Percentiles rank a stretch among this genome's conserved stretches.
phyloP scores from a whole-genome alignment of 2,329 filamentous ascomycete genomes.

The Fusarium sp. region DNA sequence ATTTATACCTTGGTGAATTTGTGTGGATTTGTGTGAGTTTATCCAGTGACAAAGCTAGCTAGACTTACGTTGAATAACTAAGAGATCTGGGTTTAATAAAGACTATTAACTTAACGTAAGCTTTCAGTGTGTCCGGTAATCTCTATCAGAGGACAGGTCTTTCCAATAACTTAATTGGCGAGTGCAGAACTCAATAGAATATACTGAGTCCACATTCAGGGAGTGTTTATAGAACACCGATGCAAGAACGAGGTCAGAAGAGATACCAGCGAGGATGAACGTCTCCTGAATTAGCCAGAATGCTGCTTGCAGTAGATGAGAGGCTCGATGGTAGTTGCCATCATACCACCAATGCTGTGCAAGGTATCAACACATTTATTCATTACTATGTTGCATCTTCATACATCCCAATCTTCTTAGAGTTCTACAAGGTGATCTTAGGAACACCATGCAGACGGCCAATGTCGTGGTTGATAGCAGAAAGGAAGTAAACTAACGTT shows the following conservation, averaged over 20 bases:
- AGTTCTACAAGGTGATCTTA: background rate
- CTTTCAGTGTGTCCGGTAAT: background rate
- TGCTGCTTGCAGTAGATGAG: background rate
- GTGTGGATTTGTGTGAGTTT: background rate
- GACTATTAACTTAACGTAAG: background rate
- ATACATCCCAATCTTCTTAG: background rate
- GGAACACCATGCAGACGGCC: background rate
- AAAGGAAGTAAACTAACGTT: background rate
- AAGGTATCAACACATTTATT: background rate
- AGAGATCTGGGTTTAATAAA: background rate
- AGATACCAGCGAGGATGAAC: background rate
- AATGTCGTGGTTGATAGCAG: background rate
- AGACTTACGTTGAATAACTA: background rate
- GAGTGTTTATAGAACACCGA: background rate
- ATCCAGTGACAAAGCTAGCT: background rate
- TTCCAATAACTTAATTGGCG: background rate
- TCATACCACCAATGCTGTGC: background rate
- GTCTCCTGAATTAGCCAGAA: background rate
- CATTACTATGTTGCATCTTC: background rate
- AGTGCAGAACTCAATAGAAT: fast-evolving
- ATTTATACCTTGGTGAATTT: background rate
- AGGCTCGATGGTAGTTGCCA: background rate
- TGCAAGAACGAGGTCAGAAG: background rate
- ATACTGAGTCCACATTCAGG: background rate
- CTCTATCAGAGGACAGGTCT: background rate